Evolutionary conservation across 2,329 filamentous ascomycete species (phyloP), one percentile per base, ranked within the genome.

Genomic region (Arachnopeziza araneosa): DNA sequence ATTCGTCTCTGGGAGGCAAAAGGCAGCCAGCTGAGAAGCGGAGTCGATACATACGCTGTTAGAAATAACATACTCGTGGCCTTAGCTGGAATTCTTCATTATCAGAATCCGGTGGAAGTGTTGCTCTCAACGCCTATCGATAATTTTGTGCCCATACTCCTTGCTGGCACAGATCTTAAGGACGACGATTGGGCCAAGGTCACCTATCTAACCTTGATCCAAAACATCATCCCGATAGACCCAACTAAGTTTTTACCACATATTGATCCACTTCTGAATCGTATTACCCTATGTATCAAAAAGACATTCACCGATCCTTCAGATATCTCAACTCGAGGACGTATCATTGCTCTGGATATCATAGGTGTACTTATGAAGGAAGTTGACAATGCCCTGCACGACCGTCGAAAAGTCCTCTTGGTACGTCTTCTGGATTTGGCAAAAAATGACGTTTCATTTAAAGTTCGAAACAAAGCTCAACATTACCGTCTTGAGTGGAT

Each of bases 21-120:
- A 4, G 36, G 36, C 17, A 21, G 8, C 17, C 54, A 56, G 23
- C 23, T 26, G 10, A 48, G 21, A n/a, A 50, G 17, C 21, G 17
- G 14, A 7, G n/a, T 21, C 12, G 22, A 50, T n/a, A 24, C 49
- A 21, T 14, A 17, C 1, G 52, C 49, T 5, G 48, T 62, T 0
- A 70, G 70, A 53, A 59, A 63, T 0, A 70, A 70, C 22, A 66
- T 60, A 23, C 55, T 73, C 0, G 63, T 73, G 24, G 71, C 72
- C 10, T 60, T 73, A 8, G 61, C 64, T 9, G 69, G 66, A 1
- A 59, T 72, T 10, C 50, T 73, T 0, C 59, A 61, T 14, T 64
- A 66, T 53, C 67, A 69, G 53, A 62, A 67, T 24, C 54, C 63
- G 1, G 54, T 53, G 4, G 50, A 63, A 10, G 55, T 66, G 23